phyloP scores from a whole-genome alignment of 2,329 filamentous ascomycete species.

The Phoma sp. region DNA sequence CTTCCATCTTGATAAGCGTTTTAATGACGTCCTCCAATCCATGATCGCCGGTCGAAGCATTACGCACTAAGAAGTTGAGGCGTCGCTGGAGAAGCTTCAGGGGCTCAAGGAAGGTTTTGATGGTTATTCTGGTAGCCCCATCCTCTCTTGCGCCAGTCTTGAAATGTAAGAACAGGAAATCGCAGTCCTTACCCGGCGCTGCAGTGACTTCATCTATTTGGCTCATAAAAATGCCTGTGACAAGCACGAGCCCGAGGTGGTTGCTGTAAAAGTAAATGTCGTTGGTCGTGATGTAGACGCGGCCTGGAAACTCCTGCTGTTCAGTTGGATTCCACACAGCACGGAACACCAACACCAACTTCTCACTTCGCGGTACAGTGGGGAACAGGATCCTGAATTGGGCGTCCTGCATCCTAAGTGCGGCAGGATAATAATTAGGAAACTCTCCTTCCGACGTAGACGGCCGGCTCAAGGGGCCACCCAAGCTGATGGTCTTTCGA shows the following conservation, averaged over 20 bases:
- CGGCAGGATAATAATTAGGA: conserved; percentile 77
- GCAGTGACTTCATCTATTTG: conserved; percentile 88
- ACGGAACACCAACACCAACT: conserved; percentile 88
- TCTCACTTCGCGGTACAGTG: conserved; percentile 75
- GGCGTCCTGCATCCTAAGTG: conserved; percentile 83
- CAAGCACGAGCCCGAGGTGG: conserved; percentile 86
- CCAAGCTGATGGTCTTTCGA: conserved; percentile 63
- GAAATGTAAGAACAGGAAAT: conserved; percentile 87
- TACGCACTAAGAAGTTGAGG: conserved; percentile 83
- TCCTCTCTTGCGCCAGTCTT: conserved; percentile 67
- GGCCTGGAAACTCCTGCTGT: conserved; percentile 77
- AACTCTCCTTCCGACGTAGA: conserved; percentile 55
- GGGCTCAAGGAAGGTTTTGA: conserved; percentile 93
- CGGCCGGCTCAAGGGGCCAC: conserved; percentile 38
- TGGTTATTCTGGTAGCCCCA: conserved; percentile 75
- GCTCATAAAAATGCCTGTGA: conserved; percentile 76
- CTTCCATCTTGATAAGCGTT: conserved; percentile 76
- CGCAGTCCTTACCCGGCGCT: conserved; percentile 86
- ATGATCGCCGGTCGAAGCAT: conserved; percentile 74
- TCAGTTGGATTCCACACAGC: conserved; percentile 85
- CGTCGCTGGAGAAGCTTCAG: conserved; percentile 80
- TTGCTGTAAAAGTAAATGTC: conserved; percentile 97
- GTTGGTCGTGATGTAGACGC: conserved; percentile 84
- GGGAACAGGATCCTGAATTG: conserved; percentile 95
- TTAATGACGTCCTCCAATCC: conserved; percentile 74